These are phyloP conservation scores for Suhomyces prunicola DNA, from an alignment of 805 yeast species.

Conservation along the genomic window DNA sequence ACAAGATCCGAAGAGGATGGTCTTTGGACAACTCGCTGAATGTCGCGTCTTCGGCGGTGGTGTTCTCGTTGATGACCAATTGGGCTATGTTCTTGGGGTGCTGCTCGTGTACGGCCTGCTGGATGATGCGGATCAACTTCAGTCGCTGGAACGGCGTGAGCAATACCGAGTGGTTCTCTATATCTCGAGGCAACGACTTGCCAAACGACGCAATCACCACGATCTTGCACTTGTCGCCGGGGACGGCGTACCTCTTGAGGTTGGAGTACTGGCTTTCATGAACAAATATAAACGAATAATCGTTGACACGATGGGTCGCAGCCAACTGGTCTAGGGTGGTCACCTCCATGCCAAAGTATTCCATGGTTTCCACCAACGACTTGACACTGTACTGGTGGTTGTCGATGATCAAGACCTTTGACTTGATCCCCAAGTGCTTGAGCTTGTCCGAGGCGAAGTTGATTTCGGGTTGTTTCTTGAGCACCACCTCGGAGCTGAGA, in stretches of 20 bases:
- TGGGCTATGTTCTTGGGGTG: neutral
- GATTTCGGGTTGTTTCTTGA: constrained; percentile 18
- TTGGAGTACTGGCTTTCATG: constrained; percentile 15
- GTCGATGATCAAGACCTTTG: constrained; percentile 32
- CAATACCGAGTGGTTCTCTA: constrained; percentile 21
- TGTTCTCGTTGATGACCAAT: neutral
- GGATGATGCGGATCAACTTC: constrained; percentile 14
- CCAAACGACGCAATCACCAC: constrained; percentile 30
- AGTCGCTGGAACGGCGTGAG: constrained; percentile 29
- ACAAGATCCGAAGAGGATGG: constrained; percentile 44
- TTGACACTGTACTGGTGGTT: constrained; percentile 26
- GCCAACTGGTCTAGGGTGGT: constrained; percentile 15
- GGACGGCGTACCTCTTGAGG: constrained; percentile 7
- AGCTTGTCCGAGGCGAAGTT: constrained; percentile 9
- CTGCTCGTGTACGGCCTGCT: constrained; percentile 1
- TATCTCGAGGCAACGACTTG: constrained; percentile 19
- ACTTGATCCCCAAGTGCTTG: constrained; percentile 7
- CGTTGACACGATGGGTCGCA: constrained; percentile 9
- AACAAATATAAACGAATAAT: constrained; percentile 19
- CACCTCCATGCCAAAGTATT: constrained; percentile 33
- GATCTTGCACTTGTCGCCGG: constrained; percentile 11
- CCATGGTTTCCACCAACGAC: constrained; percentile 31
- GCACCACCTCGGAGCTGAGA: constrained; percentile 28
- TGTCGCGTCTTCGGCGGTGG: neutral
- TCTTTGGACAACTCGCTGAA: constrained; percentile 6